Conservation (phyloP, 75 land plant species). For the Adiantum capillusveneris region DNA sequence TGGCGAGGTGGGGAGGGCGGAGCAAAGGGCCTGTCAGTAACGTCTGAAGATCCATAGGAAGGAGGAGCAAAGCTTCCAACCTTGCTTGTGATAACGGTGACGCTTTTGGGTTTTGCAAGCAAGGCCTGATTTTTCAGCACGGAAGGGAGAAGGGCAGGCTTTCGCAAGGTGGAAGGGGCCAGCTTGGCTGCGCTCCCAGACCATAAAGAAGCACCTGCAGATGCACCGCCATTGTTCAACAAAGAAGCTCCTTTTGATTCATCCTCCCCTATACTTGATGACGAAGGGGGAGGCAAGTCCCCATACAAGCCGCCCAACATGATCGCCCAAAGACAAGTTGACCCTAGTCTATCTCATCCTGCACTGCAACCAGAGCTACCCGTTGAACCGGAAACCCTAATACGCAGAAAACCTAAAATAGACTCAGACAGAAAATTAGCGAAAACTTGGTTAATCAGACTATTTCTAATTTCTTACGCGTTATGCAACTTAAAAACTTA, state of each 20-base stretch:
- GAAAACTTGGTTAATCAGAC: no score
- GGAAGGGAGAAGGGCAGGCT: constrained; percentile 51
- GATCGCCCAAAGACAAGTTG: neutral
- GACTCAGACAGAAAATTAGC: no score
- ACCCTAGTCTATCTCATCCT: no score
- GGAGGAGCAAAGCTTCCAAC: neutral
- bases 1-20: constrained; percentile 26
- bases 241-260: neutral
- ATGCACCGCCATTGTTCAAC: constrained; percentile 10
- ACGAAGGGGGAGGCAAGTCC: constrained; percentile 87
- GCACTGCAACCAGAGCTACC: no score
- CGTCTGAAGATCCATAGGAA: constrained; percentile 12
- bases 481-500: no score
- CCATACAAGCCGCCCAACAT: constrained; percentile 98
- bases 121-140: constrained; percentile 36
- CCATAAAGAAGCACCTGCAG: constrained; percentile 42
- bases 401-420: no score
- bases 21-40: neutral
- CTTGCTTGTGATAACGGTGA: neutral
- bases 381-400: no score
- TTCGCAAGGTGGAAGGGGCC: constrained; percentile 80
- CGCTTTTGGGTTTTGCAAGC: constrained; percentile 29
- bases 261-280: constrained; percentile 52
- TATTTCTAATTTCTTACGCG: no score
- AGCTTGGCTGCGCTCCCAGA: constrained; percentile 67